A percentile compares a stretch with the other conserved stretches of the same genome.
Evolutionary conservation across 805 yeast genomes (phyloP).

Genomic region (Kluyveromyces starmeri): DNA sequence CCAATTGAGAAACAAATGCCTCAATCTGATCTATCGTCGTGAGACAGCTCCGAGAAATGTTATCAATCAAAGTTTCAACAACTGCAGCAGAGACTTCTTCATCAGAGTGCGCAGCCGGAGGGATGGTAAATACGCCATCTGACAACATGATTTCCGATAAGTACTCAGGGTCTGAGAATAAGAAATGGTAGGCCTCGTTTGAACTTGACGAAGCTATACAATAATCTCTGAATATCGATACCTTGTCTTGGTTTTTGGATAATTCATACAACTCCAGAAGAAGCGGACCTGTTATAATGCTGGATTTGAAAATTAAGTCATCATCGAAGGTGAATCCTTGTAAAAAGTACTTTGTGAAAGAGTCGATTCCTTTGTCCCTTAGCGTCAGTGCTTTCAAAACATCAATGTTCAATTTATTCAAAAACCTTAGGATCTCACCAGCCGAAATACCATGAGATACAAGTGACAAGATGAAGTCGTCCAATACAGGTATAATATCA

Average conservation of each 20-base stretch:
- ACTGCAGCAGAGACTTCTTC: slow-evolving; percentile 10
- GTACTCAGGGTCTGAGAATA: slow-evolving; percentile 14
- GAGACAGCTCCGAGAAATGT: slow-evolving; percentile 5
- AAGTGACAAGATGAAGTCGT: slow-evolving; percentile 18
- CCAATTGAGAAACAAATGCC: not conserved
- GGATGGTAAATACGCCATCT: slow-evolving; percentile 8
- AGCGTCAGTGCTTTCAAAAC: slow-evolving; percentile 11
- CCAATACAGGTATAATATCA: slow-evolving; percentile 26
- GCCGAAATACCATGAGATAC: slow-evolving; percentile 10
- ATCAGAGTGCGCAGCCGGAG: slow-evolving; percentile 9
- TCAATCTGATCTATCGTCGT: not conserved
- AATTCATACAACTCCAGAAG: slow-evolving; percentile 27
- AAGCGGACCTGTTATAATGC: slow-evolving; percentile 30
- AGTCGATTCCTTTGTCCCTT: slow-evolving; percentile 14
- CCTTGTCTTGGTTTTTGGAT: slow-evolving; percentile 15
- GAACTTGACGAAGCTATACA: slow-evolving; percentile 4
- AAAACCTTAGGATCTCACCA: slow-evolving; percentile 23
- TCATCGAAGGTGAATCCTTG: slow-evolving; percentile 22
- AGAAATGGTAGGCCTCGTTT: slow-evolving; percentile 2
- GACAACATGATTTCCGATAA: slow-evolving; percentile 11
- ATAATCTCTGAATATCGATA: slow-evolving; percentile 16
- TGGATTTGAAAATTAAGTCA: slow-evolving; percentile 21
- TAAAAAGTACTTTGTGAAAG: slow-evolving; percentile 18
- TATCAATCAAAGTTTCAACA: slow-evolving; percentile 9
- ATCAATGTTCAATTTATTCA: slow-evolving; percentile 28